Evolutionary conservation across 352 stramenopile species (phyloP), one percentile per base, ranked within the genome.

Genomic region (Phytophthora litchii): DNA sequence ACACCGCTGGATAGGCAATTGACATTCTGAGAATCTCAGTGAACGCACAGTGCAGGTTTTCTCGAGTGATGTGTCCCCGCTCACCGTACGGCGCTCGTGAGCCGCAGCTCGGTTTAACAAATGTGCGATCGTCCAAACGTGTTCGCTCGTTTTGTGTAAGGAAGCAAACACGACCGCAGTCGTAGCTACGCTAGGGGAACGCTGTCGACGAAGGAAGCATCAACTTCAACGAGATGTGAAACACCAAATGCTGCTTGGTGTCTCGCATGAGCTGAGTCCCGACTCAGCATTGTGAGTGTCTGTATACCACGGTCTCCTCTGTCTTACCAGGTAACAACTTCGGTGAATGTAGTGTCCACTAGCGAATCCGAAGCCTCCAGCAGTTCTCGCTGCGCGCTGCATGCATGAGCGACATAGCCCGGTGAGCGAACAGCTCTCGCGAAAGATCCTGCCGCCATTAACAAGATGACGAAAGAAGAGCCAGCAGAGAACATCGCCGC

Each of bases 401-500:
- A 54, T 34, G 13, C 13, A 49, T 55, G 47, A 34, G 29, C 29
- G 29, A 34, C 45, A 62, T 62, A 62, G 54, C 45, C 54, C 44
- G 34, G 54, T 42, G 54, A 29, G 36, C 54, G 54, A 62, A 20
- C 19, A 56, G 54, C 54, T 53, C 46, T 53, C n/a, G 17, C 29
- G 46, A 42, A 42, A 31, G 46, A 53, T 62, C 53, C 42, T 35
- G 19, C 40, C 17, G 27, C 14, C 12, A 38, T 61, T 47, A 54
- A 38, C 42, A 50, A 54, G 34, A 46, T 61, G 31, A 23, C 31
- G 17, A 34, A 11, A 34, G 10, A 34, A 54, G 21, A 25, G 31
- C 13, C 37, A 21, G 25, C 8, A 12, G 11, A 17, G 16, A 6
- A 9, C 31, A 23, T 53, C 13, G 21, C 13, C 13, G n/a, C 21